A percentile compares a stretch with the other conserved stretches of the same genome.
These are phyloP conservation scores for Seiridium cupressi DNA, from an alignment of 2,329 filamentous ascomycete genomes.

Conservation along the genomic window DNA sequence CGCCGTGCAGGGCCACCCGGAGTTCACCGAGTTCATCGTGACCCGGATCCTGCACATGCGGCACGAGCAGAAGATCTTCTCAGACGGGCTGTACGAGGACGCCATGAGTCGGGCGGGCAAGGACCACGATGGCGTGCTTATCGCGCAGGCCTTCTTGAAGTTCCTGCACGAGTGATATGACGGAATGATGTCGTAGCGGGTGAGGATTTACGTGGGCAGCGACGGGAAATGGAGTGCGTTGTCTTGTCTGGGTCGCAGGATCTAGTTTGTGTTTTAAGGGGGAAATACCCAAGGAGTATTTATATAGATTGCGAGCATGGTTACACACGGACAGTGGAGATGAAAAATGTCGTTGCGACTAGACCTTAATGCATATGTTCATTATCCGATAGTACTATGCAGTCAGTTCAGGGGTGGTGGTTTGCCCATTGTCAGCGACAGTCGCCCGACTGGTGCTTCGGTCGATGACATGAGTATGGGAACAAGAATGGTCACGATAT, in stretches of 20 bases:
- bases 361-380: too few relatives aligned
- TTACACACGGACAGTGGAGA: too few relatives aligned
- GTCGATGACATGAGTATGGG: too few relatives aligned
- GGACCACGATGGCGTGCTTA: constrained; percentile 75
- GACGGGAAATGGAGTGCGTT: not conserved
- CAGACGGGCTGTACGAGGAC: constrained; percentile 66
- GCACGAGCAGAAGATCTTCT: constrained; percentile 66
- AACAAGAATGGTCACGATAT: too few relatives aligned
- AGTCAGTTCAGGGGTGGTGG: too few relatives aligned
- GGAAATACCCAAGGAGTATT: too few relatives aligned
- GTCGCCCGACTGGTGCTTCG: too few relatives aligned
- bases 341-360: too few relatives aligned
- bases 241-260: not conserved
- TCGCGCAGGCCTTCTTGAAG: constrained; percentile 71
- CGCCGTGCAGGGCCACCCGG: constrained; percentile 83
- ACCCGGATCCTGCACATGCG: constrained; percentile 64
- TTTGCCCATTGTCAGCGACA: too few relatives aligned
- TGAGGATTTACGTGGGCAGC: too few relatives aligned
- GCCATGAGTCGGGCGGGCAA: constrained; percentile 64
- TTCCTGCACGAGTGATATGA: constrained; percentile 63
- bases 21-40: constrained; percentile 74
- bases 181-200: not conserved
- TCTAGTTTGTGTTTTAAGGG: not conserved
- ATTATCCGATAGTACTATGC: too few relatives aligned
- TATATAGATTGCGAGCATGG: too few relatives aligned